Evolutionary conservation across 2,329 filamentous ascomycete species (phyloP), one percentile per base, ranked within the genome.

Genomic region (Leptographium radiaticola): DNA sequence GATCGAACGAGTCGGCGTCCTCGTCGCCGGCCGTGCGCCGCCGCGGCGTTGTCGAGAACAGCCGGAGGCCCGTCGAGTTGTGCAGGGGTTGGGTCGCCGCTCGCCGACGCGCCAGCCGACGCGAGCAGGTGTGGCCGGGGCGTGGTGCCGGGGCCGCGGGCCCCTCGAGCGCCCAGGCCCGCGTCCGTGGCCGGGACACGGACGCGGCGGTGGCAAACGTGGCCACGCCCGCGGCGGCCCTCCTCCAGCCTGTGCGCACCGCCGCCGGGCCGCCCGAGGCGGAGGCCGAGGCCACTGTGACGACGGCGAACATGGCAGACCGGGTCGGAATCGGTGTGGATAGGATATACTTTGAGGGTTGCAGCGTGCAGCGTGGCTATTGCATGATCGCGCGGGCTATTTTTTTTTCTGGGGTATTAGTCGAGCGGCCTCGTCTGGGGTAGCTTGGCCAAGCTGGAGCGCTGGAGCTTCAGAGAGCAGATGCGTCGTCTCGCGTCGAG

Each of bases 1-100:
- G 84, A 64, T 89, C 83, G 61, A 88, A 87, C 54, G 72, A 64
- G 39, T 80, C 79, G 54, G 80, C 72, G 31, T 59, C 65, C 49
- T 63, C 66, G 49, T 63, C 65, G 30, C n/a, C 53, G 30, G 25
- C 25, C 5, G 49, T 30, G 25, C 50, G 59, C 39, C 62, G 61
- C 16, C 61, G 56, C 33, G 55, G 59, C 34, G 64, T 67, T n/a
- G 38, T 43, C 2, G 62, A 61, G 44, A 64, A 63, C 38, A 53
- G 54, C 11, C 62, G 56, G 25, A 55, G 59, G 34, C 8, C 31
- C 44, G n/a, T 2, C 25, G 25, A 25, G 25, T 25, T 2, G 25
- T 25, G 25, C 25, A 25, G 25, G 5, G 25, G 25, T 25, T 25
- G 25, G 25, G 25, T 5, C 25, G 25, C 5, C 25, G 25, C 25